phyloP scores from a whole-genome alignment of 352 stramenopile species.

The Phytophthora constricta region DNA sequence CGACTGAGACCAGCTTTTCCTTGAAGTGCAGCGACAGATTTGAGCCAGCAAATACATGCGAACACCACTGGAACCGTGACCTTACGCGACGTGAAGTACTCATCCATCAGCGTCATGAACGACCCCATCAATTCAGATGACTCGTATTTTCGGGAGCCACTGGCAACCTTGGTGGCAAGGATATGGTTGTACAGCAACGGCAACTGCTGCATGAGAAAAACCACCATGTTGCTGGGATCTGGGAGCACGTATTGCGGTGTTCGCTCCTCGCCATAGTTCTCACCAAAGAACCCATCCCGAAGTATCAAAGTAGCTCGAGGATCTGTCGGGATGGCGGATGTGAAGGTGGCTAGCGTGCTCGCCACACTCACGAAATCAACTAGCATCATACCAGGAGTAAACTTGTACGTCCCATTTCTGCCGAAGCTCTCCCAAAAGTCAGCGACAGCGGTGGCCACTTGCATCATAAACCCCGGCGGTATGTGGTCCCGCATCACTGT shows the following conservation, averaged over 20 bases:
- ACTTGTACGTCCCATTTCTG: conserved; percentile 7
- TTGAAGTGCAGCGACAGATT: conserved; percentile 35
- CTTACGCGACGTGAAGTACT: conserved; percentile 25
- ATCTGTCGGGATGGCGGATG: conserved; percentile 11
- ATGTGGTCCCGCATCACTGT: conserved; percentile 7
- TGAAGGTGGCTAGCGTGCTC: conserved; percentile 19
- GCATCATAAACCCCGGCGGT: background rate
- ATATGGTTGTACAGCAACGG: conserved; percentile 31
- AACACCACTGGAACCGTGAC: conserved; percentile 35
- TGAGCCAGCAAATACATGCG: conserved; percentile 34
- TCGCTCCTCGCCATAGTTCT: conserved; percentile 22
- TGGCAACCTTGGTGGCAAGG: background rate
- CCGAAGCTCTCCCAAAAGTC: conserved; percentile 12
- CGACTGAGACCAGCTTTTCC: conserved; percentile 24
- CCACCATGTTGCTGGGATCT: conserved; percentile 12
- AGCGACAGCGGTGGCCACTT: background rate
- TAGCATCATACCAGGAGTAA: conserved; percentile 21
- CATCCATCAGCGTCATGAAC: conserved; percentile 23
- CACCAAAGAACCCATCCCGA: conserved; percentile 18
- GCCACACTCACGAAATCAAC: conserved; percentile 15
- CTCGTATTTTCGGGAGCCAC: background rate
- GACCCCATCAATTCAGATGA: conserved; percentile 4
- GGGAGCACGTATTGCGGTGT: conserved; percentile 25
- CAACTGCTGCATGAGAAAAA: conserved; percentile 29
- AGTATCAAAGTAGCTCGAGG: conserved; percentile 1